These are phyloP conservation scores for Coemansia sp. DNA, from an alignment of 192 early-diverging fungal species.

Conservation along the genomic window DNA sequence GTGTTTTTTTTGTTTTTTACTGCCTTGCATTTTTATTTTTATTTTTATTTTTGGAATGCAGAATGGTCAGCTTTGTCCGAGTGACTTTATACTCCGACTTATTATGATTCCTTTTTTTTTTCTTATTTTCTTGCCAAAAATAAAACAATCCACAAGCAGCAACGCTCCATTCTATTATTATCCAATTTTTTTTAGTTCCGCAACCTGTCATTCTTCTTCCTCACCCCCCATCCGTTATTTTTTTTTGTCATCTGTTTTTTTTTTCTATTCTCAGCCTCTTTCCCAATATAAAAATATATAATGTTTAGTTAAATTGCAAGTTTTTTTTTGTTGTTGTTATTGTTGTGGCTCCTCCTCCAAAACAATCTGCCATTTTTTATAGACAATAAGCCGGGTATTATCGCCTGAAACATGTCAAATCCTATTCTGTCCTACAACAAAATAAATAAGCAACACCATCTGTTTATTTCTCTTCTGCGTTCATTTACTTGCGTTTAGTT, in stretches of 20 bases:
- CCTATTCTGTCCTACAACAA: too few species aligned
- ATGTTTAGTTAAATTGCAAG: background rate
- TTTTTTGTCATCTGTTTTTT: slow-evolving; percentile 1
- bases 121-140: too few species aligned
- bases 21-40: background rate
- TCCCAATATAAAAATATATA: too few species aligned
- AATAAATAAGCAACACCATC: too few species aligned
- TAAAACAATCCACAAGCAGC: background rate
- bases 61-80: background rate
- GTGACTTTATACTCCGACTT: background rate
- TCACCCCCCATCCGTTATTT: background rate
- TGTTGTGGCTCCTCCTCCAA: background rate
- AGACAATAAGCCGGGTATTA: too few species aligned
- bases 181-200: background rate
- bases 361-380: too few species aligned
- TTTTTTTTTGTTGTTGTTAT: background rate
- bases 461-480: too few species aligned
- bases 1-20: background rate
- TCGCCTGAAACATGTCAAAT: too few species aligned
- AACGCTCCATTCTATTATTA: background rate
- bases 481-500: too few species aligned
- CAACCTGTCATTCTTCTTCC: background rate
- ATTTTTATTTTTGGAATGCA: background rate
- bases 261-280: background rate
- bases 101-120: too few species aligned